Conservation (phyloP, 2,329 filamentous ascomycete species). For the Fusarium sp. region DNA sequence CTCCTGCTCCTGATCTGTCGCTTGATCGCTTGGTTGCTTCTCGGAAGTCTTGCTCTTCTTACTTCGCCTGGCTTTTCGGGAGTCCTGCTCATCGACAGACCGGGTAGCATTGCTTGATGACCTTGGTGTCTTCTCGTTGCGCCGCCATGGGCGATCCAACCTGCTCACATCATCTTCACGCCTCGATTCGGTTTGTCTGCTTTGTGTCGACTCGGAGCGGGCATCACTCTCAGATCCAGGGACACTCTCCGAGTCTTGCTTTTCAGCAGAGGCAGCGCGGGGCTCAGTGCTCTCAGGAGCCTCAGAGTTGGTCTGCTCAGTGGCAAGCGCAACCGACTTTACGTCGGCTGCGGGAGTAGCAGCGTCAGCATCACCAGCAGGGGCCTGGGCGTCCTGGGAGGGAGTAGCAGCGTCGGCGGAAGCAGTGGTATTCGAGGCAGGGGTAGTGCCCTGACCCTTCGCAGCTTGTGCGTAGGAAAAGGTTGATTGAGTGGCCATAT, state of each 20-base stretch:
- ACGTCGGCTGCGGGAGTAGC: constrained; percentile 46
- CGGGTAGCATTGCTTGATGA: constrained; percentile 74
- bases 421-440: constrained; percentile 50
- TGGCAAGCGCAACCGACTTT: constrained; percentile 40
- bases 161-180: constrained; percentile 57
- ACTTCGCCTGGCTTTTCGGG: constrained; percentile 64
- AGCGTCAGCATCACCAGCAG: constrained; percentile 45
- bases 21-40: constrained; percentile 63
- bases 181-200: constrained; percentile 51
- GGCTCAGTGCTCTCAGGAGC: constrained; percentile 43
- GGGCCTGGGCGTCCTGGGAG: constrained; percentile 48
- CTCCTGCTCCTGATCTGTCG: constrained; percentile 68
- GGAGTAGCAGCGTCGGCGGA: constrained; percentile 44
- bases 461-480: constrained; percentile 98
- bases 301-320: constrained; percentile 49
- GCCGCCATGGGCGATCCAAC: constrained; percentile 58
- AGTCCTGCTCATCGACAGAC: constrained; percentile 71
- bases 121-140: constrained; percentile 65
- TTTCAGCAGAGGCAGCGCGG: constrained; percentile 47
- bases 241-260: constrained; percentile 53
- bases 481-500: constrained; percentile 69
- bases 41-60: constrained; percentile 70
- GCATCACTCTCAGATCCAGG: constrained; percentile 56
- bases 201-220: constrained; percentile 53
- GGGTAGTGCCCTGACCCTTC: constrained; percentile 74